A percentile compares a stretch with the other conserved stretches of the same genome.
phyloP scores from a whole-genome alignment of 139 green algal genomes.

The Chlamydomonas incerta region DNA sequence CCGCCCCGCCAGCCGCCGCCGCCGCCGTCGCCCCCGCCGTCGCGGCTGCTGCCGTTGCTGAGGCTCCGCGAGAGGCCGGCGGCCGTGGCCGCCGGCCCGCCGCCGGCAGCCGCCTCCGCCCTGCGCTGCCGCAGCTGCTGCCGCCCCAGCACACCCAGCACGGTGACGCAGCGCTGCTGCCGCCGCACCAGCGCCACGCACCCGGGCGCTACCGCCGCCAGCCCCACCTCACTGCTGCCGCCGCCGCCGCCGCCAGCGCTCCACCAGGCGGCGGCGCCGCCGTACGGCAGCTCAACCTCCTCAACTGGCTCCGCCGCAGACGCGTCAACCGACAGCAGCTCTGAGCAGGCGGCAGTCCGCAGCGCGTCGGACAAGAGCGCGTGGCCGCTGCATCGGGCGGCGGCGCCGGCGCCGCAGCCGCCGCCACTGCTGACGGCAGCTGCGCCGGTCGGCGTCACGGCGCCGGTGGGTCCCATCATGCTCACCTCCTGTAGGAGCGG shows the following conservation, averaged over 20 bases:
- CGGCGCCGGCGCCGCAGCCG: no score
- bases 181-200: slow-evolving; percentile 30
- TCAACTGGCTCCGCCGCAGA: neutral
- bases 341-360: neutral
- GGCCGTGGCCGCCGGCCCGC: no score
- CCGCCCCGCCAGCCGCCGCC: neutral
- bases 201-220: slow-evolving; percentile 25
- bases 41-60: neutral
- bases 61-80: no score
- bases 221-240: neutral
- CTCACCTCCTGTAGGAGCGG: no score
- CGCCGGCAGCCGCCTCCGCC: no score
- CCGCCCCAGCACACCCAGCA: neutral
- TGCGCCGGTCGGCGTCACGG: no score
- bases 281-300: slow-evolving; percentile 12
- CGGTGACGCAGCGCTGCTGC: neutral
- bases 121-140: no score
- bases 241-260: neutral
- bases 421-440: no score
- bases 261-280: slow-evolving; percentile 19
- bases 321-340: neutral
- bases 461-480: no score
- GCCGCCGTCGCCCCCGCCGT: no score
- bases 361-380: no score
- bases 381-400: no score